Conservation (phyloP, 192 early-diverging fungal species). For the Funneliformis mosseae region DNA sequence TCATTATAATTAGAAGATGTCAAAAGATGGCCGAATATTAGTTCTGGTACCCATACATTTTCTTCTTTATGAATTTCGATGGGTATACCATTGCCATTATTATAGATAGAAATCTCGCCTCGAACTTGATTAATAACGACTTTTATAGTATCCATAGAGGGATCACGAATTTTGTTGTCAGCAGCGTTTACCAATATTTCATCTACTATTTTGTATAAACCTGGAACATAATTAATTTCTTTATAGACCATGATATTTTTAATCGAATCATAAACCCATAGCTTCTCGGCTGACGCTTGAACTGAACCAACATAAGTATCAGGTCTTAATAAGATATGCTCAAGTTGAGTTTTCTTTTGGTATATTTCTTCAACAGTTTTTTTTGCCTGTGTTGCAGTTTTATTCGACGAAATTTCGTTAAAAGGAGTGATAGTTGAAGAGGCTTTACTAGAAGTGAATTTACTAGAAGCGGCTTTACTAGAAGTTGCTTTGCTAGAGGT, state of each 20-base stretch:
- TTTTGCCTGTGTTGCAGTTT: background rate
- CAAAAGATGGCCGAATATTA: constrained; percentile 96
- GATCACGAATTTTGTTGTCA: constrained; percentile 93
- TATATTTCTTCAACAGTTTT: constrained; percentile 84
- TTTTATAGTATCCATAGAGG: constrained; percentile 82
- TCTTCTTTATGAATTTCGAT: constrained; percentile 91
- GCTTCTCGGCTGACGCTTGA: constrained; percentile 72
- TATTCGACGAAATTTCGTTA: background rate
- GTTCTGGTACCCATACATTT: constrained; percentile 90
- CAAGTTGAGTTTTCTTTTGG: constrained; percentile 92
- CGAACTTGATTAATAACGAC: constrained; percentile 80
- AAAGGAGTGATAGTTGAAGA: too few relatives aligned
- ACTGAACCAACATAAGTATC: constrained; percentile 97
- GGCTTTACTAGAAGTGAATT: too few relatives aligned
- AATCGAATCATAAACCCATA: constrained; percentile 87
- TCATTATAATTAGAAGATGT: constrained; percentile 99
- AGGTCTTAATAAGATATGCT: constrained; percentile 92
- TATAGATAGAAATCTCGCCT: constrained; percentile 84
- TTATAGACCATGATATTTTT: constrained; percentile 62
- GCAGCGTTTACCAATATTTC: constrained; percentile 98
- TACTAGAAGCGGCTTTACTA: background rate
- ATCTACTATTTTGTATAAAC: constrained; percentile 97
- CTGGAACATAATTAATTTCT: constrained; percentile 77
- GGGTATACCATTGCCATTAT: constrained; percentile 95
- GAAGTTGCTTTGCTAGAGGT: background rate